Base-by-base conservation (phyloP, 768 basidiomycete species). In the Agaricus bisporus region DNA sequence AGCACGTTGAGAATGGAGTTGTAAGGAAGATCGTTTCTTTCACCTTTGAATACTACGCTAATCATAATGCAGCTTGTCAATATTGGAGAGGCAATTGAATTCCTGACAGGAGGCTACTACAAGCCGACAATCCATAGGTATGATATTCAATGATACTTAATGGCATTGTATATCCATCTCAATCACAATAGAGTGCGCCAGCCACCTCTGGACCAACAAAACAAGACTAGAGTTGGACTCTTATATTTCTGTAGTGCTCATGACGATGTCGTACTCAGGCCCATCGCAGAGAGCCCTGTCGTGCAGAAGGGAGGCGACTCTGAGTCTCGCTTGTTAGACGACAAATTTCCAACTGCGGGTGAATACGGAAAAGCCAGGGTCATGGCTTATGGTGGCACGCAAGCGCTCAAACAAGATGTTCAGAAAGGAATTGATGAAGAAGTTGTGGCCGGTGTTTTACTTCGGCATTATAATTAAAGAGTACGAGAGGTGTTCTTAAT, bases 211-310 rank as follows among this genome's bases (percentile, higher is more conserved):
- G 76, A 78, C 58, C 79, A 81, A 56, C 70, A 65, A 10, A 65
- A 63, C 25, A 64, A 65, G 42, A 62, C 71, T 9, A 74, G 79
- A n/a, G 66, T 80, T 1, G 76, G 78, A 8, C 66, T 70, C 5
- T 76, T 76, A 60, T 77, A 76, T 59, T 79, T 81, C 56, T 62
- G 61, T n/a, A 63, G 74, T 56, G 60, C 72, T 5, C 67, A 79
- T 58, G 77, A 79, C 59, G 62, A 73, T 25, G 67, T 73, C n/a
- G 65, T 61, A 39, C 66, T 79, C n/a, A 56, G 60, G 2, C 76
- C 79, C 4, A 57, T 71, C 20, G 55, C 53, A 4, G 68, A 73
- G 14, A 78, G 78, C 54, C 72, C 77, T 0, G 72, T 75, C 3
- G 59, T 79, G 7, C 66, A 75, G 54, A 61, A 63, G 22, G 63